phyloP scores from a whole-genome alignment of 306 rosid species.

The Prunus mira region DNA sequence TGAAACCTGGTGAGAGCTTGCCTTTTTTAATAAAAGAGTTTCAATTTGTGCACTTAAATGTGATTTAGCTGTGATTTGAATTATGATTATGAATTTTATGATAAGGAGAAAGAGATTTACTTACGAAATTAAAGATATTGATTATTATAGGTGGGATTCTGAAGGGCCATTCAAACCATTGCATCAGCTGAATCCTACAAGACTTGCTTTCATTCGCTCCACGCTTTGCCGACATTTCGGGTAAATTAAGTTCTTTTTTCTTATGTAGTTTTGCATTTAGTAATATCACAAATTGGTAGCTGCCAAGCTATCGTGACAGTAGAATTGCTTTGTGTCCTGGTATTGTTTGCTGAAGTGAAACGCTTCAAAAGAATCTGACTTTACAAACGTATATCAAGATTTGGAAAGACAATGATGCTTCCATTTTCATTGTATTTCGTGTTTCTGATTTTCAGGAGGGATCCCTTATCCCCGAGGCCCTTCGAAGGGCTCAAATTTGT shows the following conservation, averaged over 20 bases:
- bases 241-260: constrained; percentile 31
- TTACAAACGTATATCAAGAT: not conserved
- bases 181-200: constrained; percentile 84
- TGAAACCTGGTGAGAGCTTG: constrained; percentile 55
- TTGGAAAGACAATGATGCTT: not conserved
- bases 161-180: constrained; percentile 94
- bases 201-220: constrained; percentile 79
- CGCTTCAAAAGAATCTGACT: not conserved
- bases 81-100: not conserved
- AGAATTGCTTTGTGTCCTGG: not conserved
- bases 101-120: not conserved
- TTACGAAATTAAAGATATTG: not conserved
- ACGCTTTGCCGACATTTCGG: constrained; percentile 78
- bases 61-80: constrained; percentile 3
- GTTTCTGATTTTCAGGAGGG: constrained; percentile 61
- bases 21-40: not conserved
- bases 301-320: not conserved
- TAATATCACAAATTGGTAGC: not conserved
- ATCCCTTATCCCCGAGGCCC: constrained; percentile 62
- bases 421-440: not conserved
- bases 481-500: constrained; percentile 79
- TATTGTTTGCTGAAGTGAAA: not conserved
- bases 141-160: constrained; percentile 76
- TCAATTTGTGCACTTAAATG: not conserved
- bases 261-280: not conserved